Evolutionary conservation across 2,329 filamentous ascomycete genomes (phyloP).

Genomic region (Diaporthe sp.): DNA sequence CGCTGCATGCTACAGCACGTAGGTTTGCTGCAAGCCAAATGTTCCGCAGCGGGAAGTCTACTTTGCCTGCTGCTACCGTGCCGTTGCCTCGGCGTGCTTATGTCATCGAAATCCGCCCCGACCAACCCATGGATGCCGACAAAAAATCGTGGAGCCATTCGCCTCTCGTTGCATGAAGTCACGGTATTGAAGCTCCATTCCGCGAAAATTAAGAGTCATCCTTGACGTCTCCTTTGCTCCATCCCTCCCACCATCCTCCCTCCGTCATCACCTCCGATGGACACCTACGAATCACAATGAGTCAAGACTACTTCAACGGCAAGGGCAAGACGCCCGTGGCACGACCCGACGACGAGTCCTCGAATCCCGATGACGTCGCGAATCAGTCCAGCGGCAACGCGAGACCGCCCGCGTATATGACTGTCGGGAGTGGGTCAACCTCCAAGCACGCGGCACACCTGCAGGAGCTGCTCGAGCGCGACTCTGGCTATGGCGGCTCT

Average conservation of each 20-base stretch:
- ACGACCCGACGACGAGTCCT: slow-evolving; percentile 47
- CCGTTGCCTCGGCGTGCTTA: slow-evolving; percentile 22
- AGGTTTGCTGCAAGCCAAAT: slow-evolving; percentile 10
- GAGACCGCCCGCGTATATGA: slow-evolving; percentile 75
- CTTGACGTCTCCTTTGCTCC: slow-evolving; percentile 4
- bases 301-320: slow-evolving; percentile 69
- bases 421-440: slow-evolving; percentile 84
- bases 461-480: slow-evolving; percentile 84
- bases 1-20: slow-evolving; percentile 13
- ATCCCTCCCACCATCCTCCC: neutral
- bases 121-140: slow-evolving; percentile 21
- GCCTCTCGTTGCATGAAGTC: slow-evolving; percentile 34
- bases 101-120: slow-evolving; percentile 17
- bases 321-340: slow-evolving; percentile 65
- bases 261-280: slow-evolving; percentile 40
- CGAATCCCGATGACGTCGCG: slow-evolving; percentile 42
- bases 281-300: slow-evolving; percentile 61
- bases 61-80: neutral
- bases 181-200: slow-evolving; percentile 35
- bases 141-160: slow-evolving; percentile 33
- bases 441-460: slow-evolving; percentile 86
- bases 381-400: slow-evolving; percentile 38
- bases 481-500: slow-evolving; percentile 94
- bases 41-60: slow-evolving; percentile 20
- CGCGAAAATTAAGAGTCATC: slow-evolving; percentile 41